These are phyloP conservation scores for Petunia axillaris DNA, from an alignment of 257 asterid species.

Conservation along the genomic window DNA sequence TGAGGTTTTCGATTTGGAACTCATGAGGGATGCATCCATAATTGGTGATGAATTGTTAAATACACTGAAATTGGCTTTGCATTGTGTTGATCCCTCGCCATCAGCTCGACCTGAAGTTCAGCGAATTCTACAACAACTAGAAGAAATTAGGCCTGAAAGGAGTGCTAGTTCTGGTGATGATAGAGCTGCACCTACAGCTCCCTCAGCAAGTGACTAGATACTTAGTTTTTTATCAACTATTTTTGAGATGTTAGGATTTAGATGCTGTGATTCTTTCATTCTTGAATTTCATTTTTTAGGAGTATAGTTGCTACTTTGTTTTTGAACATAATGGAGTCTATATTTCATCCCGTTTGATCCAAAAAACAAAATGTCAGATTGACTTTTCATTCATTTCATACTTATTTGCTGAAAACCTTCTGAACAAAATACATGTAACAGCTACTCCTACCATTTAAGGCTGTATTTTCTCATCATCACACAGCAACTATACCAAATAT, in stretches of 20 bases:
- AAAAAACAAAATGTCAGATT: too few species aligned
- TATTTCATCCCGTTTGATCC: too few species aligned
- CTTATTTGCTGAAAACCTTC: too few species aligned
- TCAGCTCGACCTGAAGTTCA: constrained; percentile 78
- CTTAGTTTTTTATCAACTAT: not conserved
- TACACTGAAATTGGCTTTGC: constrained; percentile 82
- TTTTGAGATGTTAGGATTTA: not conserved
- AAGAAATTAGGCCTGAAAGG: constrained; percentile 75
- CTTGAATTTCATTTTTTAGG: constrained; percentile 41
- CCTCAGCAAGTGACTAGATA: constrained; percentile 36
- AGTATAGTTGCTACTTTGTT: not conserved
- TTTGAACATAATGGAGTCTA: not conserved
- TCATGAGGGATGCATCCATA: constrained; percentile 81
- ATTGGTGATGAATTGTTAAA: constrained; percentile 86
- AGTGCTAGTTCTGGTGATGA: constrained; percentile 64
- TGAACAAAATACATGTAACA: too few species aligned
- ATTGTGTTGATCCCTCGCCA: constrained; percentile 87
- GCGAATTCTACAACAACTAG: constrained; percentile 75
- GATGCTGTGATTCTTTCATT: constrained; percentile 68
- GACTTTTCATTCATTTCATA: too few species aligned
- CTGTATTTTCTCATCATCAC: too few species aligned
- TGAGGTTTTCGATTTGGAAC: constrained; percentile 86
- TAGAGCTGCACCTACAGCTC: constrained; percentile 35
- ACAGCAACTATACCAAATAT: too few species aligned
- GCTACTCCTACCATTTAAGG: too few species aligned